These are phyloP conservation scores for Acacia pycnantha DNA, from an alignment of 331 rosid genomes.

Conservation along the genomic window DNA sequence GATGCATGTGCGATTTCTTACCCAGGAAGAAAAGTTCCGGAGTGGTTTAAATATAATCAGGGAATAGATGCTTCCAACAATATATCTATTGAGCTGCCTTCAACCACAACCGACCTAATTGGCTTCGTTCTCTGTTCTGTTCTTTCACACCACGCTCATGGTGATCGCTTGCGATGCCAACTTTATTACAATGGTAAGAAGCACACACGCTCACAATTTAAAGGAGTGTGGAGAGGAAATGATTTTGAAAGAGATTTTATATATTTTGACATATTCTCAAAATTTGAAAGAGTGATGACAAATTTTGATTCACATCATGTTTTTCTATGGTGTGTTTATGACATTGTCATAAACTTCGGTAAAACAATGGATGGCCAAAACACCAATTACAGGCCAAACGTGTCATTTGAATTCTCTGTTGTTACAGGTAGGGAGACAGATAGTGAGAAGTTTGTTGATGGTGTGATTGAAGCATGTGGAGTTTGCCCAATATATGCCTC, in stretches of 20 bases:
- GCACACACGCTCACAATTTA: neutral
- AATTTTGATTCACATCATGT: neutral
- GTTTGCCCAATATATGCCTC: neutral
- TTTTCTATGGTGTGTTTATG: neutral
- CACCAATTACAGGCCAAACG: neutral
- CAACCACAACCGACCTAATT: neutral
- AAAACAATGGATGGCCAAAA: neutral
- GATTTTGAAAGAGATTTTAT: too few species aligned
- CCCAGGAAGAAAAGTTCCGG: conserved; percentile 17
- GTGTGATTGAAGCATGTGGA: neutral
- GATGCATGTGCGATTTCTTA: neutral
- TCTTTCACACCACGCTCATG: neutral
- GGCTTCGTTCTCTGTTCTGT: conserved; percentile 22
- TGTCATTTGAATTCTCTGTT: neutral
- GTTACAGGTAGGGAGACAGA: too few species aligned
- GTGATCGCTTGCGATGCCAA: neutral
- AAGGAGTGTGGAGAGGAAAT: too few species aligned
- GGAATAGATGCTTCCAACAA: neutral
- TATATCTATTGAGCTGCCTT: neutral
- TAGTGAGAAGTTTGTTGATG: neutral
- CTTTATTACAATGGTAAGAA: neutral
- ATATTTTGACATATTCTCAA: too few species aligned
- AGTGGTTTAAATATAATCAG: neutral
- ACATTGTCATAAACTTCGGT: rapidly evolving
- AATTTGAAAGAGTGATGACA: too few species aligned